These are phyloP conservation scores for Ustilago loliicola DNA, from an alignment of 1,284 basidiomycete genomes.

Conservation along the genomic window DNA sequence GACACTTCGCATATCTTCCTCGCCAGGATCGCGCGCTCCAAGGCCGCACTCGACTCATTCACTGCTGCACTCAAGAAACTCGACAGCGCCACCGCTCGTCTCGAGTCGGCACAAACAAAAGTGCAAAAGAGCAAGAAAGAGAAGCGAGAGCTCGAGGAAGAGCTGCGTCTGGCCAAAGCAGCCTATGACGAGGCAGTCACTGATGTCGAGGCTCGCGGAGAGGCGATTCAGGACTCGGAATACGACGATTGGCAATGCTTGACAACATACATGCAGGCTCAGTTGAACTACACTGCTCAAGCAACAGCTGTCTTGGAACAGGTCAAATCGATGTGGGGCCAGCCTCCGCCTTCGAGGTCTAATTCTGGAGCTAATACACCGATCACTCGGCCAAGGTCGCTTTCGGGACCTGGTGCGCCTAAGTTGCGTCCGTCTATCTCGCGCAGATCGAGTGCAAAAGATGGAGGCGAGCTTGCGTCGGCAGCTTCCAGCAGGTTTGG, in stretches of 20 bases:
- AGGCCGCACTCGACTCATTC: constrained; percentile 45
- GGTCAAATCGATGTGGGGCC: constrained; percentile 42
- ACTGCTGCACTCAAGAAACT: constrained; percentile 54
- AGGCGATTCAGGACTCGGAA: constrained; percentile 56
- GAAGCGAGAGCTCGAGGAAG: constrained; percentile 63
- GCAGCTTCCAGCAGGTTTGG: constrained; percentile 21
- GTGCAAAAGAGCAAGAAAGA: constrained; percentile 65
- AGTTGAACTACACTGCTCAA: constrained; percentile 56
- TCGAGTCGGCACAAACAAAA: constrained; percentile 55
- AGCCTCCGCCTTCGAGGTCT: constrained; percentile 13
- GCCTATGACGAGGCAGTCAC: constrained; percentile 60
- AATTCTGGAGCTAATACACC: constrained; percentile 16
- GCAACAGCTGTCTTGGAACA: constrained; percentile 56
- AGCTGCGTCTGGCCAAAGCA: constrained; percentile 58
- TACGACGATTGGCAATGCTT: constrained; percentile 56
- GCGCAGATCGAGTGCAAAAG: constrained; percentile 28
- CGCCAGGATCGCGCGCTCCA: constrained; percentile 47
- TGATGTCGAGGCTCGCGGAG: constrained; percentile 54
- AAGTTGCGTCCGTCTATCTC: constrained; percentile 37
- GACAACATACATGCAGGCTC: constrained; percentile 56
- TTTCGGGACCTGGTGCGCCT: constrained; percentile 6
- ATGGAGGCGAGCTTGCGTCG: constrained; percentile 17
- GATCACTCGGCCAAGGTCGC: constrained; percentile 20
- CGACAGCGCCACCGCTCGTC: constrained; percentile 45
- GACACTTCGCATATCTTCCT: constrained; percentile 54